Evolutionary conservation across 352 stramenopile species (phyloP), one percentile per base, ranked within the genome.

Genomic region (Blastocystis sp.): DNA sequence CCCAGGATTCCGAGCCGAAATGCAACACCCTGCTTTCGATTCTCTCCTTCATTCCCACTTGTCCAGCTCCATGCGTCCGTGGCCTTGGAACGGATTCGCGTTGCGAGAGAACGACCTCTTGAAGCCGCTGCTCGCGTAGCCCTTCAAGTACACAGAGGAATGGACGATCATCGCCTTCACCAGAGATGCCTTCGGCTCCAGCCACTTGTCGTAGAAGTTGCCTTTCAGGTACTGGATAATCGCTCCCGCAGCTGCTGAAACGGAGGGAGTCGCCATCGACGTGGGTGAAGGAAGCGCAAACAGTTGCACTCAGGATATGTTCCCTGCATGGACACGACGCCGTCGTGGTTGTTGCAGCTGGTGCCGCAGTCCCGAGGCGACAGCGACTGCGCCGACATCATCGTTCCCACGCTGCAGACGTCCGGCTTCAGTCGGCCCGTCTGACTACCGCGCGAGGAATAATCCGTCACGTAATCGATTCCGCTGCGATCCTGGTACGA

Each of bases 161-260:
- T 79, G 69, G 14, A 79, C 46, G 8, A 79, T 4, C 46, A 79
- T 63, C 4, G 69, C 69, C 53, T 79, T 79, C n/a, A 79, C 34
- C 1, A 79, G 32, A 16, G 69, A 79, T 0, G 69, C 69, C 11
- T 49, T 46, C 46, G 44, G 0, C 4, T 63, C 46, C 24, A 79
- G 14, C 0, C 8, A 29, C 27, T 79, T 16, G 36, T 79, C 40
- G 42, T 79, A 79, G 36, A 24, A 7, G 11, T 29, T 29, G 29
- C 61, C 69, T 29, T 32, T 63, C 46, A 79, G 34, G 53, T 79
- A 79, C 27, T 79, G 69, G 18, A 32, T 48, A 6, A 79, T 9
- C 16, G 61, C 27, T 8, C 42, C 69, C 14, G 29, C 48, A 34
- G 69, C 69, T 4, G 21, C 69, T 4, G 69, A 14, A 9, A 42